phyloP scores from a whole-genome alignment of 2,329 filamentous ascomycete species.

The Fusarium sublunatum region DNA sequence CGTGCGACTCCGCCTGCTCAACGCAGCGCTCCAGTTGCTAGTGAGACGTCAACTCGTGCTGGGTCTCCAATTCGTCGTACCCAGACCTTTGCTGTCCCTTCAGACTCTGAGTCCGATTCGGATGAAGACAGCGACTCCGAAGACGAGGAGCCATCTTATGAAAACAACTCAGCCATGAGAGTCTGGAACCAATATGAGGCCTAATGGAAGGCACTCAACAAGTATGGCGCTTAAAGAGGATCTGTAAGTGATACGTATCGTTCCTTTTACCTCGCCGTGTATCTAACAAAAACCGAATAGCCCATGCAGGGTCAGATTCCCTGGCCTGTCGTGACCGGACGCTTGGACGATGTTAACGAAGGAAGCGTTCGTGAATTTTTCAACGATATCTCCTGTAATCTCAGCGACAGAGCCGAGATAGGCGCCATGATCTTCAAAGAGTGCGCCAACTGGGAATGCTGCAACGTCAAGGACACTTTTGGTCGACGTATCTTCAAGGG shows the following conservation, averaged over 20 bases:
- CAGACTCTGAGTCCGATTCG: background rate
- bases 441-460: constrained; percentile 1
- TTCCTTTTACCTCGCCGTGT: background rate
- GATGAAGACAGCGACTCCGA: background rate
- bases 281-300: background rate
- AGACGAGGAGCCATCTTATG: background rate
- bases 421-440: background rate
- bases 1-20: background rate
- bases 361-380: constrained; percentile 1
- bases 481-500: constrained; percentile 6
- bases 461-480: constrained; percentile 1
- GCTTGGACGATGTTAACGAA: background rate
- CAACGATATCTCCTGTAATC: background rate
- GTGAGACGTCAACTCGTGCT: background rate
- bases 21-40: background rate
- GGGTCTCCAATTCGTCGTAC: background rate
- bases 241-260: background rate
- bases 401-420: background rate
- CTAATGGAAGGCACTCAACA: constrained; percentile 8
- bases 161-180: background rate
- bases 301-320: constrained; percentile 10
- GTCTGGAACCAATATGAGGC: constrained; percentile 3
- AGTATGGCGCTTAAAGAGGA: background rate
- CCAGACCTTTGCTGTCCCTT: background rate
- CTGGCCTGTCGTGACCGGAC: constrained; percentile 7